Conservation (phyloP, 176 grass and related monocot genomes). For the Secale cereale region DNA sequence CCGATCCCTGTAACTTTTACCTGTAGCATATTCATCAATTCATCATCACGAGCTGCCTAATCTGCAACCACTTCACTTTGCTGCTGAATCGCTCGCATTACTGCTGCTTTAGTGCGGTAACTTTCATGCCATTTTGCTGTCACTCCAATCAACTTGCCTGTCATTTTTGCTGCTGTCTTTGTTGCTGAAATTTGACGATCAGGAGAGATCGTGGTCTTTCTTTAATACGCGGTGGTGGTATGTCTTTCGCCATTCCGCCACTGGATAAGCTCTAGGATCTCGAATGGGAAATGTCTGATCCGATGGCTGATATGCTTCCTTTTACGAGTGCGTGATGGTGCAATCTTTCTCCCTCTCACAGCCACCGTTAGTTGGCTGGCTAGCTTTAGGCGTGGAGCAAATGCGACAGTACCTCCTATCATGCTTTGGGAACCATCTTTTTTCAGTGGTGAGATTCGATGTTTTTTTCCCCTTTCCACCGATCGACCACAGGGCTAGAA, state of each 20-base stretch:
- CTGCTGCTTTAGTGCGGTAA: background rate
- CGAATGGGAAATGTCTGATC: background rate
- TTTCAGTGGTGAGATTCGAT: background rate
- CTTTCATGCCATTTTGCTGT: background rate
- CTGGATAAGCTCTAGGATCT: background rate
- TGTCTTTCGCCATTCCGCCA: constrained; percentile 7
- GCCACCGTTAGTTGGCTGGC: background rate
- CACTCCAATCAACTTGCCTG: background rate
- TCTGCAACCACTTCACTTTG: background rate
- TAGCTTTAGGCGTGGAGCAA: background rate
- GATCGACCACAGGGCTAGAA: background rate
- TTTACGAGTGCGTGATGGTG: background rate
- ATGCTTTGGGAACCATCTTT: background rate
- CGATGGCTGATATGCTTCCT: background rate
- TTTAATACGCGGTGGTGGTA: background rate
- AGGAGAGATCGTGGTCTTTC: constrained; percentile 3
- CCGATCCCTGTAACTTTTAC: background rate
- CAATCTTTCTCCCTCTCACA: background rate
- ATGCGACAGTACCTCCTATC: background rate
- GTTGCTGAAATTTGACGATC: background rate
- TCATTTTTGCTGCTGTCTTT: background rate
- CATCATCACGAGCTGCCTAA: background rate
- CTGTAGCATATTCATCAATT: constrained; percentile 19
- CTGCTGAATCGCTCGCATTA: background rate
- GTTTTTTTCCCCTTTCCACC: background rate